Base-by-base conservation (phyloP, 768 basidiomycete species). In the Termitomyces bulborhizus region DNA sequence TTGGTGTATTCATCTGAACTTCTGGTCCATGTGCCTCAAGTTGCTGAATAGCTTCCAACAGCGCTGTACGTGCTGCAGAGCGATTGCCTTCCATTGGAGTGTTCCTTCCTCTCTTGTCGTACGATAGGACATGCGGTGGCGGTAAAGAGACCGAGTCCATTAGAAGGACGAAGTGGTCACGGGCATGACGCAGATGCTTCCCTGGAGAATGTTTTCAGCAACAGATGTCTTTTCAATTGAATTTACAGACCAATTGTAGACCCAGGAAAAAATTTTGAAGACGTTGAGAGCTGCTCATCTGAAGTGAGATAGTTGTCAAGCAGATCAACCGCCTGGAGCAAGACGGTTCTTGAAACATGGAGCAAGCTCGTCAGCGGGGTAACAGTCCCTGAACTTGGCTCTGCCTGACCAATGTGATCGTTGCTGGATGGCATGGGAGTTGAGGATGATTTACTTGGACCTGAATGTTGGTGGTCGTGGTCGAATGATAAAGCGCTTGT, bases 151-250 rank as follows among this genome's bases (percentile, higher is more conserved):
- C 69, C 44, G 76, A 80, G 34, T 85, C 80, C 42, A 83, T 63
- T 5, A 92, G 76, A 27, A 92, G 77, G 51, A 77, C 73, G 65
- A 89, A 93, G 64, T 93, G 92, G 63, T 93, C 91, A 53, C 86
- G 77, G 24, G 88, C 89, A 74, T 93, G 91, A 39, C 91, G 83
- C 42, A 93, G 66, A 66, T 93, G 91, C 71, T 93, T 93, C 47
- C 90, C 90, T 92, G 59, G 18, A 26, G 44, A 34, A 43, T 39
- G 48, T 52, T 46, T 52, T 56, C 16, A 55, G 47, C 32, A 45
- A 13, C 51, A 16, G 46, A 36, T 18, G 6, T 18, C 7, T 42
- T 27, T n/a, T 51, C 32, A 40, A 44, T 45, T 36, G 53, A 37
- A 52, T 36, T 5, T 53, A 62, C 67, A 55, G 68, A 90, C 90